Base-by-base conservation (phyloP, 225 moss, liverwort and hornwort genomes). In the Sphagnum tenellum region DNA sequence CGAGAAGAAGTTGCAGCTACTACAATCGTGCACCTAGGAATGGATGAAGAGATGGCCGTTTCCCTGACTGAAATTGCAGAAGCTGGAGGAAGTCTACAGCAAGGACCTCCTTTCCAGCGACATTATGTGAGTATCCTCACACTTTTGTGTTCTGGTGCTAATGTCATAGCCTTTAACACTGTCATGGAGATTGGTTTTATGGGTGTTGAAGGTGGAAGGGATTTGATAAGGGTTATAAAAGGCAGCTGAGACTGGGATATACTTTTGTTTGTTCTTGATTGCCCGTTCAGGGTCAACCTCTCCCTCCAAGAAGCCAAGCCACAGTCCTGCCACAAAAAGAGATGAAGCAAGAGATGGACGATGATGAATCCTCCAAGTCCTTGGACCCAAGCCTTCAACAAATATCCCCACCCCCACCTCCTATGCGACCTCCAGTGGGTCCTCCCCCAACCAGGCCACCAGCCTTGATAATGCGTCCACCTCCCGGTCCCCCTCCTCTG, bases 391-490 rank as follows among this genome's bases (percentile, higher is more conserved):
- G 68, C 45, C 74, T 75, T 49, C 75, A 75, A 44, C 81, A 82
- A 62, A 85, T 74, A 65, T 81, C 81, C 47, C 82, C 81, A 44
- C 79, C 65, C 4, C 70, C 84, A 3, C 81, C 81, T 44, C 81
- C 81, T 51, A 60, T 82, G 74, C 72, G 85, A 55, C 84, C 84
- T 0, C 84, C 86, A 66, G 75, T 78, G 9, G 86, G 86, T 3
- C 81, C 86, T 51, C 86, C 86, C 49, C 86, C 86, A 12, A 74
- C 77, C 9, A 77, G 82, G 73, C 71, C 76, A 71, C 44, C 81
- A 71, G 3, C 77, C 77, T 48, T 64, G 48, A 67, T 69, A 29
- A 87, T 83, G 83, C 80, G 78, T 48, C 81, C 85, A 3, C 85
- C 85, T 53, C 67, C 79, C 2, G 87, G 84, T 4, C 84, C 84